Base-by-base conservation (phyloP, 495 filamentous ascomycete species). In the Polyplosphaeria fusca region DNA sequence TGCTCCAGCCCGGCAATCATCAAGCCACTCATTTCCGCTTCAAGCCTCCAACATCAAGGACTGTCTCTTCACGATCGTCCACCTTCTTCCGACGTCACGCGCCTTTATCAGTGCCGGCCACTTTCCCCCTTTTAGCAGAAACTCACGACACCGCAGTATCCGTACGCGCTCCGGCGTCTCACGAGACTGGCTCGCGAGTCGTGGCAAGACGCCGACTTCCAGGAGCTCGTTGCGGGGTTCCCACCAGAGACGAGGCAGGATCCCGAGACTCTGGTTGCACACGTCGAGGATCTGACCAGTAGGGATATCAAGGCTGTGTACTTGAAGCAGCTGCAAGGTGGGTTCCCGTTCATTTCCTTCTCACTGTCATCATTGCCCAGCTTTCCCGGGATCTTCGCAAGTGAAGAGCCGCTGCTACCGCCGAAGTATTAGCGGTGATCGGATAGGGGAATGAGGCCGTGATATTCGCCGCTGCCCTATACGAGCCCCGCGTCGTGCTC, bases 81-180 rank as follows among this genome's bases (percentile, higher is more conserved):
- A 32, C 13, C 40, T 49, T 49, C 44, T 23, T 20, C 44, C 19
- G n/a, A 22, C n/a, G 38, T 57, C 59, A 57, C 59, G 59, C 52
- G 58, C 1, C 14, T 32, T 3, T 4, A 2, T 24, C 19, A 45
- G 22, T 30, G 13, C 12, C 37, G 58, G 56, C 28, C 16, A 52
- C 28, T n/a, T n/a, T 47, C 39, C 32, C 38, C 30, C 14, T 26
- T 25, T 16, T 18, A 30, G 41, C 30, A 28, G 48, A 47, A 48
- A 57, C 61, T 66, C 49, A 55, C 61, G 86, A 84, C 86, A 86
- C 66, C 85, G 47, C 58, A 88, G 85, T 89, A 87, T 68, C 85
- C 86, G 42, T 87, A 87, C 66, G 83, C 86, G 19, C 72, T 88
- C 47, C 57, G 70, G 22, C 78, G 74, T 26, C 80, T 89, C 27